Base-by-base conservation (phyloP, 108 stramenopile genomes). In the Fistulifera pelliculosa region DNA sequence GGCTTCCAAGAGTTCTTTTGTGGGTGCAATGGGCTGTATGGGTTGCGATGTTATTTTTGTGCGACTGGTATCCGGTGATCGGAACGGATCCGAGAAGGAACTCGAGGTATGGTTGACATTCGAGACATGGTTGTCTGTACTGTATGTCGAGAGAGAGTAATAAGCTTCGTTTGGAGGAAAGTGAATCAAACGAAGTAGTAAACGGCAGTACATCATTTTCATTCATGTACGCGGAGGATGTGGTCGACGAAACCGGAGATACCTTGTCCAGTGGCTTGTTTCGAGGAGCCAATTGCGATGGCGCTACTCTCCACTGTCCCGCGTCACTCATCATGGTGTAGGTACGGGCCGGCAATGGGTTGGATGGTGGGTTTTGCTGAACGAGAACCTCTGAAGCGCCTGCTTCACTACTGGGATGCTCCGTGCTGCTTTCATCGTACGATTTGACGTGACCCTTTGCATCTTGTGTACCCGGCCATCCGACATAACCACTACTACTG, bases 391-490 rank as follows among this genome's bases (percentile, higher is more conserved):
- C 31, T 35, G 31, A 35, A 3, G 8, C 31, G 3, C 8, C 31
- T n/a, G n/a, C n/a, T n/a, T n/a, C n/a, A n/a, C n/a, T n/a, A 35
- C 31, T 35, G 31, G 31, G 31, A 35, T 35, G 3, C n/a, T n/a
- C n/a, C n/a, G n/a, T n/a, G 31, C 31, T 35, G 31, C 31, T 35
- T 3, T 35, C 31, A 35, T 35, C 31, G 31, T 35, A 35, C 31
- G 31, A 35, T 35, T 35, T 35, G 31, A 35, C 31, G 22, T 47
- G 69, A 0, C 87, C 87, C 16, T 64, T 62, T 45, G 64, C 70
- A 48, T 89, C 81, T 13, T 85, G 76, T 0, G 87, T 89, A 2
- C 87, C 87, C 14, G 87, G 87, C 87, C 87, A 89, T 52, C 76
- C 80, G 12, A 73, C 69, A 45, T 72, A 73, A 11, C 55, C 65